These are phyloP conservation scores for Nidularia pulvinata DNA, from an alignment of 768 basidiomycete genomes.

Conservation along the genomic window DNA sequence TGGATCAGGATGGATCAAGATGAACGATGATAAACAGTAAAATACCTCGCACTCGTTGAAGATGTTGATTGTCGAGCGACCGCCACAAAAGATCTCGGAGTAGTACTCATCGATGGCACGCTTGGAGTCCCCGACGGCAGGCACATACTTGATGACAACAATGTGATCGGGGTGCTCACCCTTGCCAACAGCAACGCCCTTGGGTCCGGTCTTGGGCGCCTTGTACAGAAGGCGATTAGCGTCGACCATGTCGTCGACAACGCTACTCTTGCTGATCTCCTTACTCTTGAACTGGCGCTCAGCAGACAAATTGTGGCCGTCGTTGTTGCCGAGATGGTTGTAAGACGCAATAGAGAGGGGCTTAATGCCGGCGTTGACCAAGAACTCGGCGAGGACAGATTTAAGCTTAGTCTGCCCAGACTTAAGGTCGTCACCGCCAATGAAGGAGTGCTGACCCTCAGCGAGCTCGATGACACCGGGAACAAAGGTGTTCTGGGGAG, in stretches of 20 bases:
- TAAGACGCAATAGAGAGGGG: constrained; percentile 96
- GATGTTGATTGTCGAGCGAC: constrained; percentile 91
- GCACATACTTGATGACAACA: constrained; percentile 97
- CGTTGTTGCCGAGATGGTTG: constrained; percentile 99
- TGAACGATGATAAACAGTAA: constrained; percentile 3
- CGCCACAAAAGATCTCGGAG: constrained; percentile 97
- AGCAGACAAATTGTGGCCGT: constrained; percentile 89
- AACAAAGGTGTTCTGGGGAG: constrained; percentile 99
- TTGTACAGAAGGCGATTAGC: constrained; percentile 91
- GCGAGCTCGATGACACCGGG: constrained; percentile 94
- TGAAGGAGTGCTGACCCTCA: constrained; percentile 87
- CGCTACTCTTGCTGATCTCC: constrained; percentile 97
- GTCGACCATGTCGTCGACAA: constrained; percentile 98
- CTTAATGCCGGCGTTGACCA: constrained; percentile 98
- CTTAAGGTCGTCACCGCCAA: constrained; percentile 98
- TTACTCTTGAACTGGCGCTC: constrained; percentile 97
- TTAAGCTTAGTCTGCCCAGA: constrained; percentile 98
- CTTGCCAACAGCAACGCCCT: constrained; percentile 57
- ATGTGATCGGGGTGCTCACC: constrained; percentile 98
- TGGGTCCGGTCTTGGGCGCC: constrained; percentile 59
- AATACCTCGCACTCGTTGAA: constrained; percentile 96
- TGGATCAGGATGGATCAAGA: constrained; percentile 5
- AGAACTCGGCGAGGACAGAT: constrained; percentile 95
- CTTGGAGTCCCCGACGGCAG: constrained; percentile 97
- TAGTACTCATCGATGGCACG: constrained; percentile 99